Evolutionary conservation across 345 rosid genomes (phyloP), one percentile per base, ranked within the genome.

Genomic region (Kernera saxatilis): DNA sequence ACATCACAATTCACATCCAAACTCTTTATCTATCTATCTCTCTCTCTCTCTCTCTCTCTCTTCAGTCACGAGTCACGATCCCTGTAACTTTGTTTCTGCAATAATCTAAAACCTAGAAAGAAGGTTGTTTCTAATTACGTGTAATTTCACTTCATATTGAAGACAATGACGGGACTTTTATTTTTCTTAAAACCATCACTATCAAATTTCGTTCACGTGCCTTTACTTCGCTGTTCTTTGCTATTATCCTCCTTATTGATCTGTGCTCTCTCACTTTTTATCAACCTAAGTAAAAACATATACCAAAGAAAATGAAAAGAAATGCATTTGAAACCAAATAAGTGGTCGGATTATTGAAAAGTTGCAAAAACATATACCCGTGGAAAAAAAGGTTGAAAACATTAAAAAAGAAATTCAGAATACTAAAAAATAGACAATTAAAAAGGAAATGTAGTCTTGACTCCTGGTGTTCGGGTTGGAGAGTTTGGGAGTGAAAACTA

Each of bases 51-150:
- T 40, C 17, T 40, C 21, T 29, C 36, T 18, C 55, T 37, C 41
- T 37, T 32, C 21, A 22, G 14, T 59, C 68, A 56, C 10, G 48
- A 53, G 68, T 72, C 72, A 66, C 25, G 19, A 59, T 21, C 69
- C 67, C 69, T 43, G 69, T 19, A 60, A 67, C 49, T 23, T 30
- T 45, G 78, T 32, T 74, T 68, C 45, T 53, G 69, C 27, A 67
- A 67, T 50, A 59, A 67, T 51, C 18, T 15, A 50, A 60, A 55
- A 74, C 27, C 46, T 33, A 51, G 69, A 67, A 33, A 60, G 14
- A 74, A 23, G 73, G 32, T 74, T 67, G n/a, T 62, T 74, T 67
- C 73, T 35, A 60, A 9, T 59, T 41, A 51, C 69, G 64, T 74
- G 78, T 23, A 67, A 74, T 29, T 51, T 67, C 73, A 59, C 25